Percentiles rank a stretch among this genome's conserved stretches.
phyloP scores from a whole-genome alignment of 371 early-diverging fungal species.

The Mucor sp. region DNA sequence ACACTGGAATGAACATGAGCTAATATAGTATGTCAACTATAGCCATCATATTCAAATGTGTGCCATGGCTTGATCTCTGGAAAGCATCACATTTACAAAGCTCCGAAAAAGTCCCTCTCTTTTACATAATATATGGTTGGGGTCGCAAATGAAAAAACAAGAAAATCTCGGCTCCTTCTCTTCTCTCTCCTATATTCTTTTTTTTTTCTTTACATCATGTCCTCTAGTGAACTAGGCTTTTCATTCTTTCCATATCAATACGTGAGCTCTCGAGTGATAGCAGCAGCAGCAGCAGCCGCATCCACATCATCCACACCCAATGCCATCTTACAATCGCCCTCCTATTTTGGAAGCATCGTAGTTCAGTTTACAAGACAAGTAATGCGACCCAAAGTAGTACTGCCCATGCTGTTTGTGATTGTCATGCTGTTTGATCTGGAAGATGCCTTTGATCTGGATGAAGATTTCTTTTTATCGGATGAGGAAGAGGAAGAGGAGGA shows the following conservation, averaged over 20 bases:
- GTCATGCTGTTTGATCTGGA: conserved; percentile 49
- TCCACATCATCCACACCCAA: background rate
- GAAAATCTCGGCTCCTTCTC: background rate
- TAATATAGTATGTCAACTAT: no score
- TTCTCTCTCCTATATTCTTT: background rate
- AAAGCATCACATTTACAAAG: no score
- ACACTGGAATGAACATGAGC: no score
- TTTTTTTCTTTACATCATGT: background rate
- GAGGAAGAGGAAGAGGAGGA: conserved; percentile 8
- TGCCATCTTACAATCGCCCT: conserved; percentile 19
- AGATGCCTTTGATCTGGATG: conserved; percentile 45
- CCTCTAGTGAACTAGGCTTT: conserved; percentile 10
- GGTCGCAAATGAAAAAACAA: no score
- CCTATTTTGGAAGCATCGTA: conserved; percentile 38
- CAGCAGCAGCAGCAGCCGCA: conserved; percentile 24
- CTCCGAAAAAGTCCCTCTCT: no score
- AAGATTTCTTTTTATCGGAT: conserved; percentile 21
- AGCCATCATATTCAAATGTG: no score
- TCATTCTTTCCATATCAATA: conserved; percentile 29
- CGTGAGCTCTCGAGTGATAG: conserved; percentile 26
- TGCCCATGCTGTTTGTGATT: conserved; percentile 42
- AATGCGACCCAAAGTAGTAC: conserved; percentile 37
- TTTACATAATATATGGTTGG: no score
- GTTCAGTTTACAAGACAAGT: conserved; percentile 44
- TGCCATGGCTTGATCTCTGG: no score